Conservation (phyloP, 2,329 filamentous ascomycete species). For the Fusarium luffae region DNA sequence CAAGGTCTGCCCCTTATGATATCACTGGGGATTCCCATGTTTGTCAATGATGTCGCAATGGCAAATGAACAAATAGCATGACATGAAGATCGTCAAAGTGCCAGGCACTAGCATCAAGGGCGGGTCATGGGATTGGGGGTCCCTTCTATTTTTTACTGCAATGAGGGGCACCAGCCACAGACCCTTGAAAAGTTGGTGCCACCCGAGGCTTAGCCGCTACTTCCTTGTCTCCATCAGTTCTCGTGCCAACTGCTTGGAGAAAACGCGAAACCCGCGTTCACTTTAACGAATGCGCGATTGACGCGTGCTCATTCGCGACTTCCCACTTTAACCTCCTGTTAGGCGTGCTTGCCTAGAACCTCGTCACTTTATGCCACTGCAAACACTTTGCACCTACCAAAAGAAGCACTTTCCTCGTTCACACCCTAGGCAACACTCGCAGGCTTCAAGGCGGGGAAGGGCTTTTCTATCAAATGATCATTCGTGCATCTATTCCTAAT, state of each 20-base stretch:
- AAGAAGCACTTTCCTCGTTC: constrained; percentile 16
- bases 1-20: constrained; percentile 26
- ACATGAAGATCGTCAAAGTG: constrained; percentile 25
- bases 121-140: constrained; percentile 9
- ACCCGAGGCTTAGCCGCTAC: constrained; percentile 34
- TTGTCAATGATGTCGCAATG: constrained; percentile 18
- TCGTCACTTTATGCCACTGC: constrained; percentile 33
- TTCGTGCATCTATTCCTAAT: constrained; percentile 4
- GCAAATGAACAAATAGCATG: constrained; percentile 37
- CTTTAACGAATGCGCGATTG: constrained; percentile 43
- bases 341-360: constrained; percentile 33
- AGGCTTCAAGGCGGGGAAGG: background rate
- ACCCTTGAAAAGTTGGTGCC: background rate
- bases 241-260: background rate
- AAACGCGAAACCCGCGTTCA: constrained; percentile 28
- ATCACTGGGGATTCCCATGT: constrained; percentile 41
- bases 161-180: constrained; percentile 34
- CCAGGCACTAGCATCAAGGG: constrained; percentile 38
- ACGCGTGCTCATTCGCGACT: constrained; percentile 49
- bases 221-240: background rate
- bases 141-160: background rate
- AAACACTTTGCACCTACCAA: constrained; percentile 18
- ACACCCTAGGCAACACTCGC: background rate
- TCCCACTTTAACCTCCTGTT: constrained; percentile 20
- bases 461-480: constrained; percentile 7